Conservation (phyloP, 1,139 yeast species). For the Lodderomyces pseudojiufengensis region DNA sequence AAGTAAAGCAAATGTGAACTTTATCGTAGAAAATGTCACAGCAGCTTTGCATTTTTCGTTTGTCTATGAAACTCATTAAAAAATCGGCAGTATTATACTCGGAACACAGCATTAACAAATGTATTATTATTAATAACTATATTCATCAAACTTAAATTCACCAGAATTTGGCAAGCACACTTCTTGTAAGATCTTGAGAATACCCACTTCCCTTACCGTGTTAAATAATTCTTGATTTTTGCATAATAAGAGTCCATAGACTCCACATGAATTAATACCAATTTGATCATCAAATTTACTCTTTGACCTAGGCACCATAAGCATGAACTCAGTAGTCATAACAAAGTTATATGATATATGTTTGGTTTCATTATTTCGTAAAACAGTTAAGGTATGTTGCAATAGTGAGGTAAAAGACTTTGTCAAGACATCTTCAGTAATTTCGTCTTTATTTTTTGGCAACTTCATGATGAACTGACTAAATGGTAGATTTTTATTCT, state of each 20-base stretch:
- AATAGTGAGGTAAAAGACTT: conserved; percentile 67
- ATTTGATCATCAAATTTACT: conserved; percentile 38
- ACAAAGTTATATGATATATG: conserved; percentile 72
- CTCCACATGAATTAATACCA: conserved; percentile 79
- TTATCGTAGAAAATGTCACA: no score
- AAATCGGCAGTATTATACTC: no score
- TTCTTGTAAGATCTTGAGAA: conserved; percentile 46
- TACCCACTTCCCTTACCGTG: conserved; percentile 40
- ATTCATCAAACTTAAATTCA: conserved; percentile 31
- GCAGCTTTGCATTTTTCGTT: no score
- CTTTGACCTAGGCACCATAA: conserved; percentile 74
- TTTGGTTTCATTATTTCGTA: conserved; percentile 46
- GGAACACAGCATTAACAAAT: no score
- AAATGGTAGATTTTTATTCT: conserved; percentile 61
- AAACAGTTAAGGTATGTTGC: conserved; percentile 64
- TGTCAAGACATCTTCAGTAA: conserved; percentile 53
- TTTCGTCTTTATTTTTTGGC: conserved; percentile 38
- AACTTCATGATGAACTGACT: conserved; percentile 78
- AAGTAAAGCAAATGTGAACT: no score
- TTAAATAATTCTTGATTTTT: conserved; percentile 55
- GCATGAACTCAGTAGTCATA: conserved; percentile 77
- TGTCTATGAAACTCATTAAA: no score
- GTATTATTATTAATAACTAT: conserved; percentile 41
- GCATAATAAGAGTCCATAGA: conserved; percentile 72
- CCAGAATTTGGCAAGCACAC: conserved; percentile 65